Percentiles rank a stretch among this genome's conserved stretches.
phyloP scores from a whole-genome alignment of 352 stramenopile species.

The Globisporangium rhizosaccharum region DNA sequence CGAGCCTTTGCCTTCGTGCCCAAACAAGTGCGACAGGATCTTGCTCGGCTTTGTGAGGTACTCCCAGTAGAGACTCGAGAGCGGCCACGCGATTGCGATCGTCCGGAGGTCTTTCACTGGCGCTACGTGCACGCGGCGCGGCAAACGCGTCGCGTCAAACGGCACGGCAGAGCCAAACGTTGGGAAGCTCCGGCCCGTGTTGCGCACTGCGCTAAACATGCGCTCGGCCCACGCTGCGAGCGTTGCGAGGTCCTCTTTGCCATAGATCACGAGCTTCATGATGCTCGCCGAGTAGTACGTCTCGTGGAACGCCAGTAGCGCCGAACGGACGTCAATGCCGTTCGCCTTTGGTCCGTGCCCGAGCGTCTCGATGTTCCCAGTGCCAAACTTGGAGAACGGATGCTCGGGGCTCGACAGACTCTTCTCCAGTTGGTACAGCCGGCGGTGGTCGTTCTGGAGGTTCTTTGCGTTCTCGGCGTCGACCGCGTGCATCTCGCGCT shows the following conservation, averaged over 20 bases:
- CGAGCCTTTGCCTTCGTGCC: conserved; percentile 91
- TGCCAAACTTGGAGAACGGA: conserved; percentile 89
- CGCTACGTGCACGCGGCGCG: conserved; percentile 42
- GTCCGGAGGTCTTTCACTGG: conserved; percentile 65
- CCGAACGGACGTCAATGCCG: conserved; percentile 57
- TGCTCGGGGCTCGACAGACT: conserved; percentile 61
- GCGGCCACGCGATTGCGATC: conserved; percentile 69
- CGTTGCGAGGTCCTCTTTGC: conserved; percentile 82
- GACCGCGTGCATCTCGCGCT: conserved; percentile 95
- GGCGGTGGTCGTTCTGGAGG: conserved; percentile 89
- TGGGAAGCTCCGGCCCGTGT: conserved; percentile 47
- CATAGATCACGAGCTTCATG: conserved; percentile 64
- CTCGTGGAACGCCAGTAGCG: conserved; percentile 82
- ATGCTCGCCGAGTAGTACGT: conserved; percentile 75
- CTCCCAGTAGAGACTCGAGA: conserved; percentile 32
- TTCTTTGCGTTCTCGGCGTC: conserved; percentile 97
- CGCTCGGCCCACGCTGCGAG: conserved; percentile 69
- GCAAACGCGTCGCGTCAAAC: conserved; percentile 43
- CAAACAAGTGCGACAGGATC: conserved; percentile 90
- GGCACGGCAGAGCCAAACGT: conserved; percentile 43
- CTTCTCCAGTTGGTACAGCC: conserved; percentile 84
- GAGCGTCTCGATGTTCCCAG: conserved; percentile 84
- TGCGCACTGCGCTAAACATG: conserved; percentile 82
- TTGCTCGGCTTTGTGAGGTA: conserved; percentile 71
- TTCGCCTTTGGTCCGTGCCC: conserved; percentile 26